Evolutionary conservation across 108 stramenopile species (phyloP), one percentile per base, ranked within the genome.

Genomic region (Cyclotella atomus): DNA sequence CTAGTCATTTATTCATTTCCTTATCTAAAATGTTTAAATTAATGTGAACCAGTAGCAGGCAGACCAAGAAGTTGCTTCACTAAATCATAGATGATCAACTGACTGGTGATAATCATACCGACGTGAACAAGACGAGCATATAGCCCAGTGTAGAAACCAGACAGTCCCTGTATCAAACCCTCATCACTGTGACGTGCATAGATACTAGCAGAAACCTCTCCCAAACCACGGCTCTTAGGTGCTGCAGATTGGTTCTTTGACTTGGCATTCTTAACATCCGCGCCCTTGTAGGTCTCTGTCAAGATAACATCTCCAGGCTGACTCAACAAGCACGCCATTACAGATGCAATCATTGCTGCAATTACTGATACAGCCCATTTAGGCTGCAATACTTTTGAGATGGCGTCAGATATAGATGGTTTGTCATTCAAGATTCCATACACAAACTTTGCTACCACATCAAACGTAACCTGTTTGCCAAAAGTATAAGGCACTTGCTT

Each of bases 401-500:
- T 16, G 15, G 41, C 49, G 38, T 55, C 60, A 6, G 65, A 35
- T 19, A 81, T 2, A 19, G 70, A 54, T 23, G 75, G 19, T 52
- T 66, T 15, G n/a, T 70, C 24, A 57, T 73, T 80, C 47, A 81
- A 70, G 28, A 85, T 32, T 3, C 73, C 61, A 73, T 93, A 93
- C 7, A 93, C 68, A 23, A 85, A 75, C 30, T 73, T 77, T 17
- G 94, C 92, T 49, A 95, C 79, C 5, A 93, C 60, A 73, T 95
- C 94, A 74, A 95, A 95, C 6, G 88, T 86, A 19, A 93, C 92
- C 59, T 97, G 95, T 82, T 98, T 97, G 45, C 89, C 95, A 76
- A 97, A 89, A 17, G 97, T 98, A 79, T 98, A 98, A 9, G 97
- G 97, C 32, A 97, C 85, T 85, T 98, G 97, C 69, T 98, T 98